Base-by-base conservation (phyloP, 495 filamentous ascomycete species). In the Penicillium argentinense region DNA sequence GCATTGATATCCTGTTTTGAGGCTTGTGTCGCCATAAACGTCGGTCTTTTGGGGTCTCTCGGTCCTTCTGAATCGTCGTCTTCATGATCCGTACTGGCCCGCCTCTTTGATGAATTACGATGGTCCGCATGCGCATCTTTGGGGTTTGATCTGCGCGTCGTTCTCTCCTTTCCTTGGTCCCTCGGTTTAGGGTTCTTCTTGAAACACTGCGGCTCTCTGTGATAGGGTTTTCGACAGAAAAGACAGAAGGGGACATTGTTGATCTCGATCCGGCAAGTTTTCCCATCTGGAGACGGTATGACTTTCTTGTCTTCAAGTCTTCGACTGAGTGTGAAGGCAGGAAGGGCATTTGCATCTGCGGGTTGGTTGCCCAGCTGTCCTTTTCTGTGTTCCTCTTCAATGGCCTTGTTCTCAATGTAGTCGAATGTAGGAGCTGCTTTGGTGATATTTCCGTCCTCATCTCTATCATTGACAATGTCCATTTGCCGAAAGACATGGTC, bases 341-440 rank as follows among this genome's bases (percentile, higher is more conserved):
- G 42, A 52, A 52, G 42, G 21, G 32, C 36, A 27, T 46, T 26
- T 33, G 49, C n/a, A 22, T 41, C 42, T 5, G 12, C 32, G 33
- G 42, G 3, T 42, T 46, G 34, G 25, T 52, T 52, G 21, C 49
- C 27, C 42, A 46, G 30, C 38, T 52, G 42, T 24, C 42, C 49
- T 32, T 52, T 52, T 32, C 49, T 42, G 42, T 52, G 29, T 16
- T 52, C 49, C 42, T 52, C 49, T 39, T 46, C 42, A 36, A 52
- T 52, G 16, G 49, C 42, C 42, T 52, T 46, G n/a, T 52, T 52
- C 40, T 52, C 42, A 39, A 52, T 52, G 17, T 45, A 52, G 49
- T 52, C 41, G 30, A 52, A 46, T 17, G 42, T 46, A 21, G 49
- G 41, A 14, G 37, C 49, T 14, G 49, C 42, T 41, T 46, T 52